Base-by-base conservation (phyloP, 179 eudicot genomes). In the Spinacia oleracea region DNA sequence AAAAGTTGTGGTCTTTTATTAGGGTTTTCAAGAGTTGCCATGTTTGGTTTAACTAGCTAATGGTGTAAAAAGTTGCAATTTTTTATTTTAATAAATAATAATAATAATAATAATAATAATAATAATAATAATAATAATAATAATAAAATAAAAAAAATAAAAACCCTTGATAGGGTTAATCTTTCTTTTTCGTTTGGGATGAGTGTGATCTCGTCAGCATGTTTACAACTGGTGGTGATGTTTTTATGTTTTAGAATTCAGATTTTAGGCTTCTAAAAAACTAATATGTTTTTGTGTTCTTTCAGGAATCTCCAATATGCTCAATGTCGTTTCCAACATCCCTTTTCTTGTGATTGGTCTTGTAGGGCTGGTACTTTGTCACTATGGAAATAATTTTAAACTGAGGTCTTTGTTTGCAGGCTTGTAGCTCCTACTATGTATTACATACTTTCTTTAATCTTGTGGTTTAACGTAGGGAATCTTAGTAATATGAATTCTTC, bases 321-420 rank as follows among this genome's bases (percentile, higher is more conserved):
- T 95, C 82, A 91, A 95, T 81, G 98, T 95, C 73, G 77, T 93
- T 72, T 95, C 98, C 76, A 95, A 93, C 81, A 84, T 90, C 72
- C 98, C 97, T 6, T 95, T 95, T 83, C 83, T 93, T 66, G 82
- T 95, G 60, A 82, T 93, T 80, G 98, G 98, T 80, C 81, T 93
- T 16, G 46, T 88, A 50, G 97, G 98, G 69, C 90, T 95, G 73
- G 75, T 93, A 64, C 92, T 95, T 80, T 91, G 95, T 84, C 86
- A 83, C 78, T 83, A 86, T 72, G 83, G 89, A 73, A 90, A 95
- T 82, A 91, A 87, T 81, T 91, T 95, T 55, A 86, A 87, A 79
- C 81, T 95, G 79, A 95, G 98, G 98, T 93, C 83, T 27, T 42
- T 80, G 74, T 56, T 76, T 75, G 10, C 74, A 45, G 75, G 74